Conservation (phyloP, 768 basidiomycete genomes). For the Boletus bicolor region DNA sequence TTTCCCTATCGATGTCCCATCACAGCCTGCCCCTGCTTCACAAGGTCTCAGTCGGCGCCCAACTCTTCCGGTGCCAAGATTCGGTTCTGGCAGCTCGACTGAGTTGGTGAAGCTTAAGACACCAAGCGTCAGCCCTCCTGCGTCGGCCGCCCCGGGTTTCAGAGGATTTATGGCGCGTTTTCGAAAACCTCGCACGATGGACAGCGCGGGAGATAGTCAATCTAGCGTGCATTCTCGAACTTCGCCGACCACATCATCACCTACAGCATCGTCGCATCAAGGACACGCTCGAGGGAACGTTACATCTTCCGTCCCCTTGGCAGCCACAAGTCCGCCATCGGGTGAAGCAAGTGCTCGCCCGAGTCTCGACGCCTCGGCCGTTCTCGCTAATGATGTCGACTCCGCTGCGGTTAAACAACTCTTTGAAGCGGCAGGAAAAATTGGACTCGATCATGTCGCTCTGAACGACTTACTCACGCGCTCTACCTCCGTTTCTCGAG, state of each 20-base stretch:
- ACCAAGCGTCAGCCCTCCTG: constrained; percentile 58
- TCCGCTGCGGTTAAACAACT: constrained; percentile 64
- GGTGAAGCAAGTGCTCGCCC: constrained; percentile 20
- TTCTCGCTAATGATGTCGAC: constrained; percentile 33
- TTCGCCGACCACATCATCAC: constrained; percentile 35
- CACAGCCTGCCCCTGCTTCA: constrained; percentile 28
- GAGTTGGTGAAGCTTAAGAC: constrained; percentile 56
- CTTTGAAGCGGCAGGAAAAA: constrained; percentile 69
- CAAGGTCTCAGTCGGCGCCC: constrained; percentile 44
- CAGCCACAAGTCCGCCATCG: background rate
- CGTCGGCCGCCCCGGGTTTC: constrained; percentile 68
- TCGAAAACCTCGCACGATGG: constrained; percentile 38
- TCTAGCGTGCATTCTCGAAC: constrained; percentile 31
- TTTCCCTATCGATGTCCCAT: constrained; percentile 41
- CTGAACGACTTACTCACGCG: constrained; percentile 70
- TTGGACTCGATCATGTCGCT: constrained; percentile 71
- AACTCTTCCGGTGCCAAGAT: constrained; percentile 47
- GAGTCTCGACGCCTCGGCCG: constrained; percentile 25
- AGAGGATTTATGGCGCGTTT: constrained; percentile 83
- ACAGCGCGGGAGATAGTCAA: constrained; percentile 26
- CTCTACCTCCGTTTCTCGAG: constrained; percentile 62
- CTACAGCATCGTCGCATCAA: constrained; percentile 33
- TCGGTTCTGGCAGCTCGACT: constrained; percentile 35
- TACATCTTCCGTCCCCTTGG: constrained; percentile 20
- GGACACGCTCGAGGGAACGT: constrained; percentile 34